Evolutionary conservation across 2,329 filamentous ascomycete species (phyloP), one percentile per base, ranked within the genome.

Genomic region (Tolypocladium ophioglossoides): DNA sequence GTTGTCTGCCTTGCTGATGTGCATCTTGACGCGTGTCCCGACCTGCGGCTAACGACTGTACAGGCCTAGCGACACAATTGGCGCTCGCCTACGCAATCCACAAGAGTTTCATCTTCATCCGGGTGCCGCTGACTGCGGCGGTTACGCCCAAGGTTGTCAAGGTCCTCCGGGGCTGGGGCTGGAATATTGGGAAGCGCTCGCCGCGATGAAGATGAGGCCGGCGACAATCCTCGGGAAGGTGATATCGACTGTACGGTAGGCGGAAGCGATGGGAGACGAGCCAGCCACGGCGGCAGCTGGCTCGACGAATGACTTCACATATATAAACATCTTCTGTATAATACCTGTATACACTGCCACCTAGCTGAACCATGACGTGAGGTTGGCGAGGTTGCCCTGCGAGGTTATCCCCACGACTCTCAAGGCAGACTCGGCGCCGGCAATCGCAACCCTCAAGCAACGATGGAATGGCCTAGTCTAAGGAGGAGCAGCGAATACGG

Each of bases 41-140:
- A 24, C 41, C n/a, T 34, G 47, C 35, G 37, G 54, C 62, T 68
- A 61, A 68, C 59, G 51, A 49, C n/a, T 40, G 50, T 40, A 32
- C 58, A 85, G 82, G 82, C 62, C 69, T 86, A 37, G 82, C 78
- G 52, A 97, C 94, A 10, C 91, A 96, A 67, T 76, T 99, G 34
- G 91, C 89, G 18, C 79, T 99, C 50, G 94, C 94, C 14, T 99
- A 99, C 66, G 92, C 92, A 32, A 89, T 99, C 55, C 94, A 99
- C 78, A 99, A 99, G 74, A 95, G 88, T 62, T 90, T 97, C 70
- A 96, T 99, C 64, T 96, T 99, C 70, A 71, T 97, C 60, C 83
- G 94, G n/a, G 90, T 99, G 11, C 94, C 94, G 10, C 73, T 97
- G 59, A 94, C 94, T 1, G 91, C 89, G 14, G 92, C 91, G 3